Base-by-base conservation (phyloP, 2,329 filamentous ascomycete species). In the Aureobasidium subglaciale region DNA sequence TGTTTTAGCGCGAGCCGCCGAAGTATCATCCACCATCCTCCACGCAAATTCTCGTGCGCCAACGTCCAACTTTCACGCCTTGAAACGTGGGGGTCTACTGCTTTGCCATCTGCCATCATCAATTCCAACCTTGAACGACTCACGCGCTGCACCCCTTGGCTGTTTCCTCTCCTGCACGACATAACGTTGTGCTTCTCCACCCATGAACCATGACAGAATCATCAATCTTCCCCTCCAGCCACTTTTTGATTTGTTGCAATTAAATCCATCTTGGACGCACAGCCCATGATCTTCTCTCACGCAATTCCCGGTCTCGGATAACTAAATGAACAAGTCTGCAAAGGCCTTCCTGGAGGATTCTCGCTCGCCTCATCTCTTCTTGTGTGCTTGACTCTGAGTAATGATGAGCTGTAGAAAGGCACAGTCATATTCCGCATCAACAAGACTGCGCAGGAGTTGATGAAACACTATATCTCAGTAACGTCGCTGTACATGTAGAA, bases 21-120 rank as follows among this genome's bases (percentile, higher is more conserved):
- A 32, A 45, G 27, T 16, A 30, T 45, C 10, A 10, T 35, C 13
- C 32, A 35, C 10, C 11, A 10, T 15, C 13, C n/a, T 35, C 34
- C n/a, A n/a, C n/a, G n/a, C n/a, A 18, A 20, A 40, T 40, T 22
- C 11, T 45, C 27, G 16, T 45, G n/a, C n/a, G n/a, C n/a, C n/a
- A n/a, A n/a, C 16, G 25, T n/a, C 29, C 34, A 48, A 48, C 43
- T 45, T 45, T 48, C 22, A n/a, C 24, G n/a, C 46, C 29, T 50
- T 50, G 46, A 38, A 38, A 50, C 46, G 46, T 50, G 46, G 46
- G 46, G 32, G 32, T 34, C 41, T 25, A 45, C 41, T 45, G 25
- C 27, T 42, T 25, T 45, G 25, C 27, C 27, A 24, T 30, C 22
- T 6, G 18, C 42, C 42, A 45, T 22, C 40, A 29, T 16, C 22